Evolutionary conservation across 2,329 filamentous ascomycete genomes (phyloP).

Genomic region (Monosporascus ibericus): DNA sequence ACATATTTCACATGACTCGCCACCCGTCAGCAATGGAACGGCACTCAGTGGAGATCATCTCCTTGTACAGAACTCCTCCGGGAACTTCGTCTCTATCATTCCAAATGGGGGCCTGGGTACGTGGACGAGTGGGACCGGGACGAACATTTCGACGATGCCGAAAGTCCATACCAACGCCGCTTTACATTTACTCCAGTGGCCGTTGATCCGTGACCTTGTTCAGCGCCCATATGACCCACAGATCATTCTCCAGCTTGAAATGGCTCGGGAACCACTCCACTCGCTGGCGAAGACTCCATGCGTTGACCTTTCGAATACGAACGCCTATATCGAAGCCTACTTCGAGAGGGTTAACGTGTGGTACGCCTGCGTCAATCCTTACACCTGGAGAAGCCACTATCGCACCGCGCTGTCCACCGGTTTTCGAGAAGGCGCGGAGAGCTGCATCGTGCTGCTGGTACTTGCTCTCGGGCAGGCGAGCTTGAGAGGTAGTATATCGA

Average conservation of each 20-base stretch:
- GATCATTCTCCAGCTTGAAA: slow-evolving; percentile 74
- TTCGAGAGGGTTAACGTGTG: slow-evolving; percentile 78
- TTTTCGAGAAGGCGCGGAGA: slow-evolving; percentile 73
- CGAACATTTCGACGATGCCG: slow-evolving; percentile 79
- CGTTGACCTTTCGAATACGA: slow-evolving; percentile 68
- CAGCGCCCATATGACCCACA: slow-evolving; percentile 73
- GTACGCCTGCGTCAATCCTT: slow-evolving; percentile 81
- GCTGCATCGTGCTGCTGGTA: slow-evolving; percentile 75
- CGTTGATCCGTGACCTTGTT: slow-evolving; percentile 71
- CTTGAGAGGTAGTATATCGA: slow-evolving; percentile 68
- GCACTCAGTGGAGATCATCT: slow-evolving; percentile 53
- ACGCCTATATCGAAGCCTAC: slow-evolving; percentile 70
- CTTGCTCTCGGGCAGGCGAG: slow-evolving; percentile 72
- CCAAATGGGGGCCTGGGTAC: slow-evolving; percentile 64
- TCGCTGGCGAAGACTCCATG: slow-evolving; percentile 58
- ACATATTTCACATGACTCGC: slow-evolving; percentile 55
- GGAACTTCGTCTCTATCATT: slow-evolving; percentile 47
- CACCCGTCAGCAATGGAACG: slow-evolving; percentile 58
- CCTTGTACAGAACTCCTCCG: slow-evolving; percentile 38
- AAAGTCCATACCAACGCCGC: slow-evolving; percentile 79
- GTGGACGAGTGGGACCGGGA: slow-evolving; percentile 53
- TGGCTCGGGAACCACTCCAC: slow-evolving; percentile 70
- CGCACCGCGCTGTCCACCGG: slow-evolving; percentile 67
- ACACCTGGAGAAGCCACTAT: slow-evolving; percentile 72
- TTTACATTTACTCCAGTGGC: slow-evolving; percentile 73